Evolutionary conservation across 108 stramenopile species (phyloP).

Genomic region (Cyclotella kingstonii): DNA sequence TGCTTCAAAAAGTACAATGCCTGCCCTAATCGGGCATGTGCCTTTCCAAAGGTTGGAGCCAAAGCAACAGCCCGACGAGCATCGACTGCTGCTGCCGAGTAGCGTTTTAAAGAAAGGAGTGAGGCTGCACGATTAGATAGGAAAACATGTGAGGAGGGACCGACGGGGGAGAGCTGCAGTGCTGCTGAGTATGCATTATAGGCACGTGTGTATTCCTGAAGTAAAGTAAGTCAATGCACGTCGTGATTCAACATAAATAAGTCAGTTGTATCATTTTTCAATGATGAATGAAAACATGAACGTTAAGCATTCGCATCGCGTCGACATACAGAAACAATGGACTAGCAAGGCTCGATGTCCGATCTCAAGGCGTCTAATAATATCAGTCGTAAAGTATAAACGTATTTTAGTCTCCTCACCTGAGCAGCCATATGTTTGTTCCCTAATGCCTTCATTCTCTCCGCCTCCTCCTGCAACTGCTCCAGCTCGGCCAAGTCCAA

Average conservation of each 20-base stretch:
- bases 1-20: conserved; percentile 84
- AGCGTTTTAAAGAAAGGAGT: conserved; percentile 75
- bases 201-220: conserved; percentile 80
- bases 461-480: conserved; percentile 80
- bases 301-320: too few species aligned
- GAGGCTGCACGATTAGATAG: conserved; percentile 87
- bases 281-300: too few species aligned
- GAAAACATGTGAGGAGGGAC: conserved; percentile 87
- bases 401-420: too few species aligned
- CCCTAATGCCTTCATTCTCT: conserved; percentile 84
- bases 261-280: too few species aligned
- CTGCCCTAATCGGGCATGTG: conserved; percentile 87
- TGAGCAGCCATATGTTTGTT: conserved; percentile 91
- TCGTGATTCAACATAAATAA: too few species aligned
- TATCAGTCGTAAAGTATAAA: too few species aligned
- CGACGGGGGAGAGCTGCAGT: conserved; percentile 80
- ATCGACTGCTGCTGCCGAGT: conserved; percentile 81
- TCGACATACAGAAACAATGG: too few species aligned
- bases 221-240: too few species aligned
- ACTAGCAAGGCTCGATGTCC: too few species aligned
- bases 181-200: conserved; percentile 90
- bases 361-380: too few species aligned
- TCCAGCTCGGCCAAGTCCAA: conserved; percentile 80
- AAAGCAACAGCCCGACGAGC: conserved; percentile 80
- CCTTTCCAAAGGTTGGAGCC: conserved; percentile 92